phyloP scores from a whole-genome alignment of 116 monocot species.

The Posidonia oceanica region DNA sequence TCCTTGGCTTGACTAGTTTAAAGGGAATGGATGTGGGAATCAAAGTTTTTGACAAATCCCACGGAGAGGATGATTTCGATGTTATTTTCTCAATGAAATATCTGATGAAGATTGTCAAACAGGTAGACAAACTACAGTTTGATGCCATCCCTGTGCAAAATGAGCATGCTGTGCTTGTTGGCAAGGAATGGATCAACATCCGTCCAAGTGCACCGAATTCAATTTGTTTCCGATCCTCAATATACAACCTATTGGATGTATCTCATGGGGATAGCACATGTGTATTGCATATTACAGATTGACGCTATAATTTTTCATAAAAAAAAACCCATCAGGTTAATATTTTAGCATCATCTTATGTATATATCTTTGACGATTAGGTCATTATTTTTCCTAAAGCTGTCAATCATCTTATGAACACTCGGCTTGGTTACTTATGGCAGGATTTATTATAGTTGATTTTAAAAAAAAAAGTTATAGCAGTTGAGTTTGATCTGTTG shows the following conservation, averaged over 20 bases:
- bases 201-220: not conserved
- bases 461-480: too few species aligned
- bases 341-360: too few species aligned
- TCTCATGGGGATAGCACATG: not conserved
- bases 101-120: not conserved
- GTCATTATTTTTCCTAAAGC: too few species aligned
- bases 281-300: slow-evolving; percentile 5
- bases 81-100: slow-evolving; percentile 4
- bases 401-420: too few species aligned
- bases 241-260: slow-evolving; percentile 1
- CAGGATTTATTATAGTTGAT: too few species aligned
- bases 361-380: too few species aligned
- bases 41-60: not conserved
- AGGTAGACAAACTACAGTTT: not conserved
- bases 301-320: not conserved
- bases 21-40: slow-evolving; percentile 3
- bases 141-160: not conserved
- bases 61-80: not conserved
- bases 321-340: too few species aligned
- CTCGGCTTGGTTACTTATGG: too few species aligned
- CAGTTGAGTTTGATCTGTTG: too few species aligned
- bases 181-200: slow-evolving; percentile 1
- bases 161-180: not conserved
- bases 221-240: slow-evolving; percentile 1
- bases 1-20: slow-evolving; percentile 5